These are phyloP conservation scores for Leptomonas pyrrhocoris DNA, from an alignment of 208 protist species.

Conservation along the genomic window DNA sequence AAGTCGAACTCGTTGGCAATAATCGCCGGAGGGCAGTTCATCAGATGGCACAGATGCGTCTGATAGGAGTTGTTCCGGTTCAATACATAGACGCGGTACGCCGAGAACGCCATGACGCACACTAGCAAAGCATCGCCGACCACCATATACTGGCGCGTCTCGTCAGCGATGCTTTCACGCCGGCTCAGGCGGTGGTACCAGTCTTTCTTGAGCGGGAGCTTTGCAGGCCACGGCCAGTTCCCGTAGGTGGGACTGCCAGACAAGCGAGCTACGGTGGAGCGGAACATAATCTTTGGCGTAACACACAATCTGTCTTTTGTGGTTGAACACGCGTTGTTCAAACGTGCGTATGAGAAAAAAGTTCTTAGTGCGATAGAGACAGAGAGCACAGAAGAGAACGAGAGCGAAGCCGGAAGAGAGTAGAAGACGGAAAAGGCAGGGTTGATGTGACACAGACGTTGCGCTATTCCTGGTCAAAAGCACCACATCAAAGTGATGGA, in stretches of 20 bases:
- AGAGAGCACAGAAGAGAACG: no score
- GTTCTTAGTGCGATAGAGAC: no score
- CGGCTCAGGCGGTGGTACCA: constrained; percentile 77
- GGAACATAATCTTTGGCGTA: constrained; percentile 54
- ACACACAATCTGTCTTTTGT: no score
- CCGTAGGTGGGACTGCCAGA: constrained; percentile 74
- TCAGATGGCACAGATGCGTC: constrained; percentile 74
- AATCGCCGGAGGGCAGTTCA: constrained; percentile 78
- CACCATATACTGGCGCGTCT: constrained; percentile 75
- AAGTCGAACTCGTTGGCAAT: constrained; percentile 92
- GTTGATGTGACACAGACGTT: no score
- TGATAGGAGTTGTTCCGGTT: constrained; percentile 72
- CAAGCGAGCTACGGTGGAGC: constrained; percentile 33
- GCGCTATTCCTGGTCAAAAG: no score
- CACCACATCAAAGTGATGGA: no score
- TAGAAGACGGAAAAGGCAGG: no score
- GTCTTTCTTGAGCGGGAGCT: constrained; percentile 75
- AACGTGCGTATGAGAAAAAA: no score
- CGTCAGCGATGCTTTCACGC: constrained; percentile 75
- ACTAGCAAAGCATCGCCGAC: constrained; percentile 75
- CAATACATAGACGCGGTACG: constrained; percentile 73
- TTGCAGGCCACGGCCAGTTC: constrained; percentile 86
- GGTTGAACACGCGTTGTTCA: no score
- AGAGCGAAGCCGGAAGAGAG: no score
- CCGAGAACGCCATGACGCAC: constrained; percentile 59